These are phyloP conservation scores for Edaphochlamys debaryana DNA, from an alignment of 139 green algal genomes.

Conservation along the genomic window DNA sequence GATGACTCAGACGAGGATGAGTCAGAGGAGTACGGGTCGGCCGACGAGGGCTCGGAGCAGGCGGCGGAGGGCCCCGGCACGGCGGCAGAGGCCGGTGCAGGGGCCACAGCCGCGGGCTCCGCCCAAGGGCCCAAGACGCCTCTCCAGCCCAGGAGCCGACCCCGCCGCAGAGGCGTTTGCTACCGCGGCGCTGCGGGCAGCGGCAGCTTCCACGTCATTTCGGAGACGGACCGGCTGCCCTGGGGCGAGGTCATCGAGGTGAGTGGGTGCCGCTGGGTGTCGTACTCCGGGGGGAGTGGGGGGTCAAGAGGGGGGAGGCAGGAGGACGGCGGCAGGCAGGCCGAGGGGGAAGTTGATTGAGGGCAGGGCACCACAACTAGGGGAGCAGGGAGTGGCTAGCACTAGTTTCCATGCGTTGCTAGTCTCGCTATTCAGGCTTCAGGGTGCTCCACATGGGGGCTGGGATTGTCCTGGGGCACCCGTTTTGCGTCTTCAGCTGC, in stretches of 20 bases:
- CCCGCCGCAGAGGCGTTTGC: neutral
- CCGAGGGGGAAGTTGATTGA: too few relatives aligned
- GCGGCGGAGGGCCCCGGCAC: neutral
- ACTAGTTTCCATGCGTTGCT: neutral
- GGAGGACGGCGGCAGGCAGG: too few relatives aligned
- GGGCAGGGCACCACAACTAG: too few relatives aligned
- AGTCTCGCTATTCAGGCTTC: neutral
- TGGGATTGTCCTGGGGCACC: too few relatives aligned
- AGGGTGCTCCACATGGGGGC: neutral
- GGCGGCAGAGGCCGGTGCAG: too few relatives aligned
- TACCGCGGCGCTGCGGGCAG: neutral
- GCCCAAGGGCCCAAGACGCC: neutral
- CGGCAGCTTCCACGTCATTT: neutral
- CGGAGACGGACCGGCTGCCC: constrained; percentile 10
- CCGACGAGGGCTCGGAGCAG: neutral
- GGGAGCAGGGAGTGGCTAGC: too few relatives aligned
- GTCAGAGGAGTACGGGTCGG: neutral
- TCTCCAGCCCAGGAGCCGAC: neutral
- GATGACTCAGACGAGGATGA: neutral
- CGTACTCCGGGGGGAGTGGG: too few relatives aligned
- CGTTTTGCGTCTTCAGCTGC: neutral
- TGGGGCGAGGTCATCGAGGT: constrained; percentile 27
- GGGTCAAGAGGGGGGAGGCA: neutral
- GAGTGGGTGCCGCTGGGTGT: neutral
- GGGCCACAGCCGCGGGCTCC: neutral